Evolutionary conservation across 192 early-diverging fungal genomes (phyloP), one percentile per base, ranked within the genome.

Genomic region (Backusella macrospora): DNA sequence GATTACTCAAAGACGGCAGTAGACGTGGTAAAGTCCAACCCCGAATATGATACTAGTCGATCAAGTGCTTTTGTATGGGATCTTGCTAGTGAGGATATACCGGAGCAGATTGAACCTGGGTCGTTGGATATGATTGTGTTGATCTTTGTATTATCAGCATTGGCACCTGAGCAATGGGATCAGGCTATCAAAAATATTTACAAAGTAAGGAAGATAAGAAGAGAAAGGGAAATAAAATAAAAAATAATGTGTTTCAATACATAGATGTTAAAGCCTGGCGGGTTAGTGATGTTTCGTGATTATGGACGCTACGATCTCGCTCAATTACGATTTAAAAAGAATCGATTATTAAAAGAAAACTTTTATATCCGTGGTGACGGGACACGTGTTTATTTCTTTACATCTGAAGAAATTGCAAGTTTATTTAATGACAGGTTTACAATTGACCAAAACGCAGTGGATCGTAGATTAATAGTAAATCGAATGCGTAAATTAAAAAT

Each of bases 351-450:
- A 8, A 91, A 94, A 9, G 93, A 96, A 34, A 97, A 98, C 83
- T 90, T 98, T 81, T 99, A 99, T 83, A 92, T 96, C 45, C 92
- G 98, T 21, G 96, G 98, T 42, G 97, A 98, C 81, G 95, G 96
- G 10, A 99, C 97, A 0, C 82, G 95, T 62, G 94, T 96, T 4
- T 97, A 96, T 72, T 99, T 98, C 77, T 99, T 98, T 80, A 91
- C 90, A 3, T 80, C 89, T n/a, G 83, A 77, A 26, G 80, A 82
- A 62, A 73, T 78, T 4, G 71, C 64, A 42, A n/a, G 21, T 21
- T 49, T 80, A 37, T 78, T 84, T 59, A 67, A 90, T 55, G 91
- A 88, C 76, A 34, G 80, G 76, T 55, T 83, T 74, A 26, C 83
- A 81, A 63, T 96, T 23, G 86, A 94, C 72, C 96, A 99, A 76